Base-by-base conservation (phyloP, 2,329 filamentous ascomycete species). In the Chalaropsis thielavioides region DNA sequence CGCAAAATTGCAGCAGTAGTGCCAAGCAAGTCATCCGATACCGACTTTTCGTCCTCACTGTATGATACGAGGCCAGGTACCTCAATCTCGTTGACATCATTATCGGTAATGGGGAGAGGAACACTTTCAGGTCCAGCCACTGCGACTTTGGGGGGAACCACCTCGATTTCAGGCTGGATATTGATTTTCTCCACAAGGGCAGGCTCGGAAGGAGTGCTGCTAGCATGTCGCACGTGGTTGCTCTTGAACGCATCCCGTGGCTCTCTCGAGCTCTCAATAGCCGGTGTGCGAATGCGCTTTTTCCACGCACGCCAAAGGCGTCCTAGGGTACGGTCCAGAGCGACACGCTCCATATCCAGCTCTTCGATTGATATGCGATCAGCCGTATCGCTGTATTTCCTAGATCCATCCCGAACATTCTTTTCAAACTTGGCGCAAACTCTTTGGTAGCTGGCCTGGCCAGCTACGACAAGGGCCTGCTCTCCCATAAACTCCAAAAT, bases 241-340 rank as follows among this genome's bases (percentile, higher is more conserved):
- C 24, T 71, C 65, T 75, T 73, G 24, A 75, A 69, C 0, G 79
- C 79, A 61, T 78, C 78, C 56, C 77, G 75, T 41, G 78, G 74
- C 60, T 78, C 78, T 58, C 77, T 75, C 43, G 78, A 74, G 61
- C 77, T 73, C 46, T 80, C 78, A 41, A 77, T 74, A 41, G 73
- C 73, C 0, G 83, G 82, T 6, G 81, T 80, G 66, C 89, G 83
- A 70, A 89, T 81, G 68, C 88, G 84, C 77, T 96, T 96, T 76
- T 94, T 90, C 94, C 94, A 99, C 31, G 89, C 88, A 70, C 94
- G 84, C 94, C 94, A 99, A 54, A 97, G 79, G 61, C 92, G 82
- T 22, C 94, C 94, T 1, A 99, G 78, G 1, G 90, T 92, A 66
- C 91, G 83, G 72, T 96, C 95, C 67, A 97, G 80, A 7, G 92